phyloP scores from a whole-genome alignment of 148 eudicot species.

The Nepenthes gracilis region DNA sequence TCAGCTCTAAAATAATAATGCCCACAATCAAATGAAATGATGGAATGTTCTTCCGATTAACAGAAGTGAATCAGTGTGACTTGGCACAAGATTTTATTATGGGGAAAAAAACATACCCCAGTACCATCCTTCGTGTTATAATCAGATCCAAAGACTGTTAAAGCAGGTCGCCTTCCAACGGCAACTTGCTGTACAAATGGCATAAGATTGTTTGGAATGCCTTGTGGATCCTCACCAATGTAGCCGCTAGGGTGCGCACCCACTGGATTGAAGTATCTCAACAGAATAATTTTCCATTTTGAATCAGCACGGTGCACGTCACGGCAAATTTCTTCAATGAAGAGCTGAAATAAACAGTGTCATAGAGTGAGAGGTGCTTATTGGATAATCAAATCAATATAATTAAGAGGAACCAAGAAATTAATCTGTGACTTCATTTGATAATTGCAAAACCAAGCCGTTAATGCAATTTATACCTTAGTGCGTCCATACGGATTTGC shows the following conservation, averaged over 20 bases:
- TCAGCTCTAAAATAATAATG: no score
- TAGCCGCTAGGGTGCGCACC: constrained; percentile 94
- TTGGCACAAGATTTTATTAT: no score
- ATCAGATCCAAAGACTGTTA: constrained; percentile 78
- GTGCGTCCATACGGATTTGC: constrained; percentile 96
- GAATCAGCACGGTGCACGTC: constrained; percentile 56
- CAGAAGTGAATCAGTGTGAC: no score
- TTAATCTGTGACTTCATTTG: neutral
- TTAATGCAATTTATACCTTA: constrained; percentile 39
- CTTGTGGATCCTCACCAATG: constrained; percentile 95
- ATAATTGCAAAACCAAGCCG: neutral
- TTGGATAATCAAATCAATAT: neutral
- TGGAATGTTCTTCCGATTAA: no score
- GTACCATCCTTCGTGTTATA: constrained; percentile 87
- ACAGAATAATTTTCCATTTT: constrained; percentile 76
- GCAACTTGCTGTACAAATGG: constrained; percentile 98
- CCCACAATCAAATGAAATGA: no score
- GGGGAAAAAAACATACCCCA: constrained; percentile 40
- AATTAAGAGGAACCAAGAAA: neutral
- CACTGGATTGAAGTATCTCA: constrained; percentile 96
- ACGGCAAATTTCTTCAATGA: constrained; percentile 90
- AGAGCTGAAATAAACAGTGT: constrained; percentile 40
- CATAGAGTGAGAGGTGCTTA: neutral
- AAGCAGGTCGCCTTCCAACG: constrained; percentile 76
- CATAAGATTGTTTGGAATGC: constrained; percentile 95